A percentile compares a stretch with the other conserved stretches of the same genome.
Conservation (phyloP, 148 eudicot genomes). For the Vaccinium myrtillus region DNA sequence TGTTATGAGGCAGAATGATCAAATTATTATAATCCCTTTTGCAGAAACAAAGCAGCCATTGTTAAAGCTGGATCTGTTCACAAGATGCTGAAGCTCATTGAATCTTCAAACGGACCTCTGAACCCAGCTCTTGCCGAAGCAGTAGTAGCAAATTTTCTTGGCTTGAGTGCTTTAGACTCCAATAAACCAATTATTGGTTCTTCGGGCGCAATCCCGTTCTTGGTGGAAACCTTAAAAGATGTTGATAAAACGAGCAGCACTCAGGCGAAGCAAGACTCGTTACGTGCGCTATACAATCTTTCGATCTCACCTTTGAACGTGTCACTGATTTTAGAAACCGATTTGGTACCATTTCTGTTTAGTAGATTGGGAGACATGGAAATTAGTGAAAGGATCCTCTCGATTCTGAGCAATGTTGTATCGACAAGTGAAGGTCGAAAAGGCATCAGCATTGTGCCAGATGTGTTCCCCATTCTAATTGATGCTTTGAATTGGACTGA, state of each 20-base stretch:
- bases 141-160: conserved; percentile 79
- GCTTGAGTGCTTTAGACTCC: conserved; percentile 72
- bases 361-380: conserved; percentile 63
- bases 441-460: conserved; percentile 37
- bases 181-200: conserved; percentile 73
- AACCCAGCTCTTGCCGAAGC: conserved; percentile 49
- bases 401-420: conserved; percentile 62
- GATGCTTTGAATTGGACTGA: conserved; percentile 81
- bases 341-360: conserved; percentile 48
- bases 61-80: conserved; percentile 86
- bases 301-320: conserved; percentile 58
- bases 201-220: conserved; percentile 66
- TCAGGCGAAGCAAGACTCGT: conserved; percentile 67
- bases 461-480: conserved; percentile 49
- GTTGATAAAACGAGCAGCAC: conserved; percentile 24
- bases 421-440: conserved; percentile 61
- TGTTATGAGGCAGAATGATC: background rate
- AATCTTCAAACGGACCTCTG: conserved; percentile 40
- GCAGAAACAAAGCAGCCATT: conserved; percentile 83
- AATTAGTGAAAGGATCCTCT: conserved; percentile 66
- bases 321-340: conserved; percentile 44
- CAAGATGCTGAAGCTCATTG: conserved; percentile 69
- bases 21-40: background rate
- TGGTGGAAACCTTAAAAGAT: conserved; percentile 48
- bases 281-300: conserved; percentile 74